A percentile compares a stretch with the other conserved stretches of the same genome.
phyloP scores from a whole-genome alignment of 2,329 filamentous ascomycete genomes.

The Penicillium verrucosum region DNA sequence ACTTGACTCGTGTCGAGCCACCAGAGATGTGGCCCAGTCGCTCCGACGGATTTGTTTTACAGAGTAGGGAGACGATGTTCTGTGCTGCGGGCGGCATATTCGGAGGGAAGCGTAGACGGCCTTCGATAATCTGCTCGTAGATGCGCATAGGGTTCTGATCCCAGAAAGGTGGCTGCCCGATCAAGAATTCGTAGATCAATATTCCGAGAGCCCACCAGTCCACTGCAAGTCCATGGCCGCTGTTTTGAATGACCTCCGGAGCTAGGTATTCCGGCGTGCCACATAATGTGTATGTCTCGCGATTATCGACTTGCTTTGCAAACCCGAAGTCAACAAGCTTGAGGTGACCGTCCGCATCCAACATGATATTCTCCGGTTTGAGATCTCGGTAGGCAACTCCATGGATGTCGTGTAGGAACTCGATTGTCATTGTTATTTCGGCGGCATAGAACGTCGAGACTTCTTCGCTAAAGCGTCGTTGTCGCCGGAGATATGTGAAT shows the following conservation, averaged over 20 bases:
- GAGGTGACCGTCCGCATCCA: constrained; percentile 63
- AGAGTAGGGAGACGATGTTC: constrained; percentile 60
- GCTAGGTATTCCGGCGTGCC: constrained; percentile 66
- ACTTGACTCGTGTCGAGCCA: constrained; percentile 57
- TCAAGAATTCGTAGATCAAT: constrained; percentile 64
- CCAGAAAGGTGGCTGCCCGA: constrained; percentile 67
- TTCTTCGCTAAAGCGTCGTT: constrained; percentile 60
- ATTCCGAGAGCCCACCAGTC: constrained; percentile 70
- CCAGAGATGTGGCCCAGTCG: constrained; percentile 62
- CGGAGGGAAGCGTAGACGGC: constrained; percentile 58
- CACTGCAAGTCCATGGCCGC: constrained; percentile 61
- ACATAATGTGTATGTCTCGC: constrained; percentile 64
- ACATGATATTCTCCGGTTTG: constrained; percentile 65
- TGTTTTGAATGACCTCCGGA: constrained; percentile 65
- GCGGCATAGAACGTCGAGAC: constrained; percentile 65
- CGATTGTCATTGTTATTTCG: constrained; percentile 63
- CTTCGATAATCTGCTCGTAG: constrained; percentile 66
- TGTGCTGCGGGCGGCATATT: constrained; percentile 58
- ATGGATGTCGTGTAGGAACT: constrained; percentile 61
- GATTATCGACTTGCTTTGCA: constrained; percentile 58
- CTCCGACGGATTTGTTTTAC: constrained; percentile 62
- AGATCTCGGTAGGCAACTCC: constrained; percentile 65
- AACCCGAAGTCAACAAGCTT: constrained; percentile 68
- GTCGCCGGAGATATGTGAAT: constrained; percentile 62
- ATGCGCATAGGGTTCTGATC: constrained; percentile 68